Percentiles rank a stretch among this genome's conserved stretches.
These are phyloP conservation scores for Grammothele lineata DNA, from an alignment of 768 basidiomycete species.

Conservation along the genomic window DNA sequence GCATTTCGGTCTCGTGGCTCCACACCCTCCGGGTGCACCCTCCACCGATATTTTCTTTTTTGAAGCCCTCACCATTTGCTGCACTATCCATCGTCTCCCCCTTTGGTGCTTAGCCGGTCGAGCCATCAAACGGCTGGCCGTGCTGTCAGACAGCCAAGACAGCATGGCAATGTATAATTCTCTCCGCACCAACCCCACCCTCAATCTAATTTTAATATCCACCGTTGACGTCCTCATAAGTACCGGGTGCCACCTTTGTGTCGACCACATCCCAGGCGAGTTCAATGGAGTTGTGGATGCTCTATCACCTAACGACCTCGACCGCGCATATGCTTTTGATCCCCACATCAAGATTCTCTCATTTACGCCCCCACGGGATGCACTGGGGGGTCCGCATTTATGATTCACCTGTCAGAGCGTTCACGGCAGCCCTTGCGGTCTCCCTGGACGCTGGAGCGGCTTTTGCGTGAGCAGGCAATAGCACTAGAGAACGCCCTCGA, in stretches of 20 bases:
- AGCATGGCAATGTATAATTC: slow-evolving; percentile 23
- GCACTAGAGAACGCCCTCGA: slow-evolving; percentile 31
- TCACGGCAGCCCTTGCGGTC: slow-evolving; percentile 29
- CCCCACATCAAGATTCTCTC: neutral
- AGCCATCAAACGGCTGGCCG: neutral
- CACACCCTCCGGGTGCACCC: neutral
- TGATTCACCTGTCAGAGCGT: slow-evolving; percentile 8
- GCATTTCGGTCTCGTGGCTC: neutral
- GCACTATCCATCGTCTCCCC: slow-evolving; percentile 1
- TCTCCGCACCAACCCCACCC: slow-evolving; percentile 9
- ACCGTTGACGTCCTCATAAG: slow-evolving; percentile 13
- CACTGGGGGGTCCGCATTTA: slow-evolving; percentile 21
- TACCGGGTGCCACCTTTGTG: slow-evolving; percentile 12
- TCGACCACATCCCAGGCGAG: slow-evolving; percentile 22
- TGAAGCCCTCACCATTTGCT: slow-evolving; percentile 3
- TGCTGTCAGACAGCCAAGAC: slow-evolving; percentile 23
- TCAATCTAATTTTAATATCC: slow-evolving; percentile 16
- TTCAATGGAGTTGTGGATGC: slow-evolving; percentile 22
- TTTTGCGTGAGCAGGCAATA: slow-evolving; percentile 29
- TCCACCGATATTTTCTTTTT: slow-evolving; percentile 4
- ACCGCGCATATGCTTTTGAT: neutral
- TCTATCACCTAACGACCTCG: slow-evolving; percentile 13
- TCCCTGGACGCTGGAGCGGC: slow-evolving; percentile 32
- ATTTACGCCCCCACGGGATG: slow-evolving; percentile 18
- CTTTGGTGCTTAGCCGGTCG: neutral